Evolutionary conservation across 139 green algal genomes (phyloP).

Genomic region (Chlorella ohadii): DNA sequence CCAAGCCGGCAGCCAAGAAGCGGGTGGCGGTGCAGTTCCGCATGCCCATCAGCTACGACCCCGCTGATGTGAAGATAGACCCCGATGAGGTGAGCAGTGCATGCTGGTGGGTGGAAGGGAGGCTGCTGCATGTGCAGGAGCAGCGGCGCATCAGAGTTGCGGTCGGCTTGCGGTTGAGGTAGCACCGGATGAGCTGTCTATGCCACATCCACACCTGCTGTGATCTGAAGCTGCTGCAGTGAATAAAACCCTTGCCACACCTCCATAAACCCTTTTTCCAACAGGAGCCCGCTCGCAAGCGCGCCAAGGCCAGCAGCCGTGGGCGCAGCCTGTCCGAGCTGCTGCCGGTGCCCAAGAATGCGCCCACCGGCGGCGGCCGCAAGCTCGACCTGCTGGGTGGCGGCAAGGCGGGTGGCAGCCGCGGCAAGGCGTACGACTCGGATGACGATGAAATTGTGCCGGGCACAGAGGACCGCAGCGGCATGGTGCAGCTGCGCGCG

Average conservation of each 20-base stretch:
- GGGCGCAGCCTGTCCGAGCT: constrained; percentile 49
- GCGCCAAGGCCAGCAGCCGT: constrained; percentile 20
- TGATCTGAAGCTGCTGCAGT: no score
- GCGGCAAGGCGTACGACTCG: constrained; percentile 22
- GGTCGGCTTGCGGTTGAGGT: no score
- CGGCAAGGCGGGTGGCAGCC: background rate
- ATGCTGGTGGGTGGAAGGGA: no score
- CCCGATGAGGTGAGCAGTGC: background rate
- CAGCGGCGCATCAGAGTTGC: no score
- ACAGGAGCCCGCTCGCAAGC: constrained; percentile 29
- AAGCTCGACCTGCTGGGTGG: constrained; percentile 6
- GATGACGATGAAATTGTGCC: constrained; percentile 31
- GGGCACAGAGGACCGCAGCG: constrained; percentile 12
- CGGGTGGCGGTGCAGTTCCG: constrained; percentile 24
- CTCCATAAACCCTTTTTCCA: no score
- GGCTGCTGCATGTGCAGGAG: no score
- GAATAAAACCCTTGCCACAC: no score
- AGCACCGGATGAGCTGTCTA: no score
- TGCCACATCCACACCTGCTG: background rate
- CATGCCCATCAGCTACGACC: constrained; percentile 30
- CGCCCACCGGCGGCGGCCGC: background rate
- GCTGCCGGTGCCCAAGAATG: constrained; percentile 71
- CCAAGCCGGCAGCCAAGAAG: constrained; percentile 10
- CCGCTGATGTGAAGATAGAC: background rate
- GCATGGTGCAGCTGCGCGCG: constrained; percentile 8